phyloP scores from a whole-genome alignment of 2,329 filamentous ascomycete genomes.

The Triangularia verruculosa region DNA sequence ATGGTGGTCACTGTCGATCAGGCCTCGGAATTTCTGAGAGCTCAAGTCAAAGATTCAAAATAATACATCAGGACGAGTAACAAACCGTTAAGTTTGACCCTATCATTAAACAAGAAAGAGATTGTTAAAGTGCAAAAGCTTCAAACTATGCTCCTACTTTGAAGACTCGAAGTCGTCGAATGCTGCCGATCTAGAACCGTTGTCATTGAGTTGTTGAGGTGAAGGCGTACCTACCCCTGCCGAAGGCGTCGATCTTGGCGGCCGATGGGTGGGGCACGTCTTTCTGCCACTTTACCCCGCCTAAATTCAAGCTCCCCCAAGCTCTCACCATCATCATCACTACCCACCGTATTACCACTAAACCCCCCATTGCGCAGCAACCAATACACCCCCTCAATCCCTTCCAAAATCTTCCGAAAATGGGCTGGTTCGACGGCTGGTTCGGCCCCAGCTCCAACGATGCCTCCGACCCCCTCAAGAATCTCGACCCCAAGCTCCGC shows the following conservation, averaged over 20 bases:
- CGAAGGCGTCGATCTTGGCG: neutral
- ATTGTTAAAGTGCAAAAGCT: too few relatives aligned
- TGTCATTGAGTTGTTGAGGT: neutral
- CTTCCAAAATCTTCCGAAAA: conserved; percentile 28
- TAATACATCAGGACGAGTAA: too few relatives aligned
- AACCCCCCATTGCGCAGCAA: neutral
- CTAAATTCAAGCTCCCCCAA: conserved; percentile 15
- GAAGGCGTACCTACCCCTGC: neutral
- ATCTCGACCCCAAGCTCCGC: conserved; percentile 78
- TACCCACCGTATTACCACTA: neutral
- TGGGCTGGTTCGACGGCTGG: conserved; percentile 59
- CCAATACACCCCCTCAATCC: neutral
- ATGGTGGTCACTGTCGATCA: neutral
- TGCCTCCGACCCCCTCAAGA: conserved; percentile 58
- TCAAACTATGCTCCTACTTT: too few relatives aligned
- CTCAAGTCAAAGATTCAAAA: neutral
- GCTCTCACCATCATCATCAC: neutral
- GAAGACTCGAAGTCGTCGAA: too few relatives aligned
- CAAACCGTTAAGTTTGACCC: too few relatives aligned
- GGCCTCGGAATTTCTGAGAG: neutral
- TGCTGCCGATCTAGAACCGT: neutral
- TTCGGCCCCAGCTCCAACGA: conserved; percentile 43
- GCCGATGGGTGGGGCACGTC: neutral
- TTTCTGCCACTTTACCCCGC: conserved; percentile 19
- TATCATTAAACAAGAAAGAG: too few relatives aligned